Percentiles rank a stretch among this genome's conserved stretches.
These are phyloP conservation scores for Hypoxylon fragiforme DNA, from an alignment of 495 filamentous ascomycete genomes.

Conservation along the genomic window DNA sequence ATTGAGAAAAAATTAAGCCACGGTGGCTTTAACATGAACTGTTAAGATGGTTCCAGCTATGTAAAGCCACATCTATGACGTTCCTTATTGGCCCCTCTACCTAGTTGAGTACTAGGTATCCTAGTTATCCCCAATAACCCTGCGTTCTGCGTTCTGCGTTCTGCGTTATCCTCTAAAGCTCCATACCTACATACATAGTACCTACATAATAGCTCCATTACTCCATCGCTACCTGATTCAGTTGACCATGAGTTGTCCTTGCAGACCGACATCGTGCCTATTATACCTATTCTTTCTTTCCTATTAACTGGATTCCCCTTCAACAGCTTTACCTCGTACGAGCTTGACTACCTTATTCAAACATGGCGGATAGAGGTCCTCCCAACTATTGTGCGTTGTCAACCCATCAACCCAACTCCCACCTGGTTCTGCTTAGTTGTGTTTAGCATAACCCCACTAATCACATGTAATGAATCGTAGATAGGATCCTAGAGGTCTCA, in stretches of 20 bases:
- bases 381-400: conserved; percentile 56
- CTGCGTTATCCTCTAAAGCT: background rate
- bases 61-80: conserved; percentile 32
- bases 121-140: too few relatives aligned
- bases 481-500: conserved; percentile 67
- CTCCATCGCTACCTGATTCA: conserved; percentile 16
- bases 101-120: too few relatives aligned
- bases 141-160: too few relatives aligned
- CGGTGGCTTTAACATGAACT: conserved; percentile 30
- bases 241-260: conserved; percentile 9
- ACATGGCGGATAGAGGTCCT: conserved; percentile 47
- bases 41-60: background rate
- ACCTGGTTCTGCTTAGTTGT: background rate
- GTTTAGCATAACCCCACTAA: conserved; percentile 18
- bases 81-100: conserved; percentile 14
- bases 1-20: conserved; percentile 36
- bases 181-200: too few relatives aligned
- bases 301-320: background rate
- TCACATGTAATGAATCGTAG: conserved; percentile 12
- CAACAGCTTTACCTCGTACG: background rate
- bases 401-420: background rate
- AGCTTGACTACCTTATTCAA: conserved; percentile 18
- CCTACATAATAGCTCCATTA: too few relatives aligned
- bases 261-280: conserved; percentile 1
- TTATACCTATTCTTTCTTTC: background rate